Base-by-base conservation (phyloP, 2,329 filamentous ascomycete species). In the Rasamsonia emersonii region DNA sequence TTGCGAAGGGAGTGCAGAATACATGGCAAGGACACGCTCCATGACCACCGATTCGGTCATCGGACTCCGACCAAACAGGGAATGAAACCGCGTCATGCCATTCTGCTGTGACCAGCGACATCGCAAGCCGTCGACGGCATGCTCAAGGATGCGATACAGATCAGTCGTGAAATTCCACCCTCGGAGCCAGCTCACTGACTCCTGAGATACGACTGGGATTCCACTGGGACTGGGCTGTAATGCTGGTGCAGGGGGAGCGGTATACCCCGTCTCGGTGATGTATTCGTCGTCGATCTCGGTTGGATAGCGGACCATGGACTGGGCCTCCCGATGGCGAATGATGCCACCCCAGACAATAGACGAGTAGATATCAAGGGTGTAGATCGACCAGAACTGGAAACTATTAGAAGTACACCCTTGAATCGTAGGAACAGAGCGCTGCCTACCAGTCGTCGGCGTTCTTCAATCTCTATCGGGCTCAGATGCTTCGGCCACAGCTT, bases 111-210 rank as follows among this genome's bases (percentile, higher is more conserved):
- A 24, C 8, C n/a, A 28, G 9, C 24, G 24, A 4, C 25, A 7
- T 9, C 35, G 30, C 14, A 24, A 11, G 2, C 36, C 30, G 31
- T 49, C 47, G 7, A 61, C 45, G 8, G 62, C 64, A 39, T 75
- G 69, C 42, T 75, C 71, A 10, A 76, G 50, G 6, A 75, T 59
- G 4, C 70, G 64, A 42, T 74, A 75, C 0, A 75, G 50, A 42
- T 75, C 70, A 1, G 68, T 73, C 5, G 64, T 69, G 36, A 73
- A 73, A 47, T 75, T 75, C 69, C 68, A 75, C 11, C 71, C 71
- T 24, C 61, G 59, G 5, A 75, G 50, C 71, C 71, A 75, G 35
- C 55, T 48, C 18, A 45, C 42, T 3, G 38, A 39, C 9, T 39
- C 36, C 3, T 38, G 37, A 19, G 43, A 39, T 9, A 41, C 37